A percentile compares a stretch with the other conserved stretches of the same genome.
phyloP scores from a whole-genome alignment of 768 basidiomycete species.

The Calocybe indica region DNA sequence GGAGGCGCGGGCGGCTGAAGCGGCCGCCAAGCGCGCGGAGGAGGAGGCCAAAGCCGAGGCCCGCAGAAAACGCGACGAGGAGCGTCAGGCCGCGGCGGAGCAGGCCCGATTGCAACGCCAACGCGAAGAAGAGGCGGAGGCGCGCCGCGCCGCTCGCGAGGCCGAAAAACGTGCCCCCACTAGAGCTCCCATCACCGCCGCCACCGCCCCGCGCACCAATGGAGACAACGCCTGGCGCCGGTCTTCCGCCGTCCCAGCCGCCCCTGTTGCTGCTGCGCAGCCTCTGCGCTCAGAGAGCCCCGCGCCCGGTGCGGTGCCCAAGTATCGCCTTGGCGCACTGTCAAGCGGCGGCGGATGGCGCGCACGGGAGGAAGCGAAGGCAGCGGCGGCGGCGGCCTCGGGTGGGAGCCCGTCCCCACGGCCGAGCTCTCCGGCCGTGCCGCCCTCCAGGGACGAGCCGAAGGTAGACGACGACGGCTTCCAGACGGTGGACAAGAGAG shows the following conservation, averaged over 20 bases:
- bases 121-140: conserved; percentile 69
- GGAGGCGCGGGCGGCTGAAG: conserved; percentile 37
- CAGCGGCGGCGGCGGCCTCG: conserved; percentile 13
- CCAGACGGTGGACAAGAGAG: conserved; percentile 41
- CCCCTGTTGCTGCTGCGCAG: conserved; percentile 14
- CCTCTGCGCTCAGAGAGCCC: conserved; percentile 52
- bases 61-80: conserved; percentile 47
- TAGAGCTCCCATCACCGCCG: conserved; percentile 19
- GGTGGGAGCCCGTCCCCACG: conserved; percentile 22
- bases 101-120: conserved; percentile 53
- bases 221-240: too few relatives aligned
- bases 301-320: conserved; percentile 29
- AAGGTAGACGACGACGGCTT: conserved; percentile 67
- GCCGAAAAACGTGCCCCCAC: conserved; percentile 26
- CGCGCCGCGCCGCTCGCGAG: conserved; percentile 32
- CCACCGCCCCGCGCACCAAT: conserved; percentile 19
- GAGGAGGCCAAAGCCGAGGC: conserved; percentile 48
- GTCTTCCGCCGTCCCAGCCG: conserved; percentile 1
- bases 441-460: conserved; percentile 30
- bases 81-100: conserved; percentile 46
- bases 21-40: conserved; percentile 53
- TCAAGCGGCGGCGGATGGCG: conserved; percentile 19
- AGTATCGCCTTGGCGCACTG: conserved; percentile 38
- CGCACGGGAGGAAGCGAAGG: conserved; percentile 19
- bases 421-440: conserved; percentile 30